Evolutionary conservation across 306 rosid genomes (phyloP).

Genomic region (Amphicarpaea edgeworthii): DNA sequence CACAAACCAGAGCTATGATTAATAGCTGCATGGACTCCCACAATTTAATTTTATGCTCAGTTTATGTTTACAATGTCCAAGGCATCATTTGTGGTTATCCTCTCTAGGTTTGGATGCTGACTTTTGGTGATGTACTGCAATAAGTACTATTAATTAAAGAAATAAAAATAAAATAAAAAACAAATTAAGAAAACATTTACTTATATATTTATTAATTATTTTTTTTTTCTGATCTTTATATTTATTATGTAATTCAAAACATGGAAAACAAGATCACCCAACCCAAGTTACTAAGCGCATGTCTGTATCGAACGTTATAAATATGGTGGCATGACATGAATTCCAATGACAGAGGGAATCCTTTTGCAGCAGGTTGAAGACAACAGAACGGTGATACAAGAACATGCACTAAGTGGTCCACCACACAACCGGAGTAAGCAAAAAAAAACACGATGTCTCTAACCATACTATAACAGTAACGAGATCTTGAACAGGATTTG

Average conservation of each 20-base stretch:
- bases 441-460: not conserved
- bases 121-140: no score
- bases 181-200: no score
- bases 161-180: no score
- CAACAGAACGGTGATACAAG: not conserved
- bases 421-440: not conserved
- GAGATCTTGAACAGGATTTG: not conserved
- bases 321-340: not conserved
- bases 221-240: not conserved
- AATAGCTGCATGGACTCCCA: not conserved
- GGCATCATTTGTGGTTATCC: not conserved
- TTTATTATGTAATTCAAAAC: no score
- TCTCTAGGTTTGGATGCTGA: no score
- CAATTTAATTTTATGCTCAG: not conserved
- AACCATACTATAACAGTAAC: not conserved
- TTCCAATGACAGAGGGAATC: not conserved
- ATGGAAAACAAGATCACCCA: not conserved
- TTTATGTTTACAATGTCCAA: not conserved
- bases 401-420: slow-evolving; percentile 1
- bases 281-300: not conserved
- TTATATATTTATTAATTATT: not conserved
- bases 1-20: not conserved
- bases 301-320: not conserved
- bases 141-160: no score
- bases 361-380: not conserved